A percentile compares a stretch with the other conserved stretches of the same genome.
Evolutionary conservation across 176 grass and related monocot genomes (phyloP).

Genomic region (Ensete glaucum): DNA sequence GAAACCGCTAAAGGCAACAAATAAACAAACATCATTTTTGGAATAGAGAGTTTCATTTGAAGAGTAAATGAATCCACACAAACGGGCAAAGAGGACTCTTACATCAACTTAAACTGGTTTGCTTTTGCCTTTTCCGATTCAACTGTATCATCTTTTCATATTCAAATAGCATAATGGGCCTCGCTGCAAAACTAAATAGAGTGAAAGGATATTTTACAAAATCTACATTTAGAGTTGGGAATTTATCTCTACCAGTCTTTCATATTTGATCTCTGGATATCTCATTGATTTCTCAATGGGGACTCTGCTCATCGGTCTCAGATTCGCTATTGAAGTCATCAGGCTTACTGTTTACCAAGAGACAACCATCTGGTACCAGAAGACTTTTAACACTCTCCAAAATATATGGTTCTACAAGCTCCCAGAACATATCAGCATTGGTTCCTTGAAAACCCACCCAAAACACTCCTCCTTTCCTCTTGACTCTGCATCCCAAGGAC

Average conservation of each 20-base stretch:
- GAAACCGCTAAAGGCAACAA: too few relatives aligned
- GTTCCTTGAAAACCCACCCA: slow-evolving; percentile 82
- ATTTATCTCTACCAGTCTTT: background rate
- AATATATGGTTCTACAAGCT: slow-evolving; percentile 46
- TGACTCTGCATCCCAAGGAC: slow-evolving; percentile 62
- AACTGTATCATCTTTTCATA: background rate
- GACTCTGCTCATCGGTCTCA: slow-evolving; percentile 24
- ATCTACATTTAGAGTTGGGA: background rate
- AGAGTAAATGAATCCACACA: too few relatives aligned
- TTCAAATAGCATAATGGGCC: background rate
- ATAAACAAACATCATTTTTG: too few relatives aligned
- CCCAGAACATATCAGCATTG: slow-evolving; percentile 63
- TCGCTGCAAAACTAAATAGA: background rate
- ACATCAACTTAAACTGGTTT: background rate
- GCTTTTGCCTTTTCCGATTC: background rate
- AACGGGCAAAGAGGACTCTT: too few relatives aligned
- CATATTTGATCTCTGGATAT: too few relatives aligned
- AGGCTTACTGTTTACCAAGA: background rate
- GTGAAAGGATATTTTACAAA: background rate
- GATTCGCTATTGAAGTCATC: slow-evolving; percentile 20
- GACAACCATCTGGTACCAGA: slow-evolving; percentile 1
- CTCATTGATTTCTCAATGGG: too few relatives aligned
- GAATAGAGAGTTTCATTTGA: too few relatives aligned
- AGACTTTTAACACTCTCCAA: slow-evolving; percentile 39
- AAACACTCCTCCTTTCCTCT: slow-evolving; percentile 70